phyloP scores from a whole-genome alignment of 495 filamentous ascomycete species.

The Hyaloscypha variabilis region DNA sequence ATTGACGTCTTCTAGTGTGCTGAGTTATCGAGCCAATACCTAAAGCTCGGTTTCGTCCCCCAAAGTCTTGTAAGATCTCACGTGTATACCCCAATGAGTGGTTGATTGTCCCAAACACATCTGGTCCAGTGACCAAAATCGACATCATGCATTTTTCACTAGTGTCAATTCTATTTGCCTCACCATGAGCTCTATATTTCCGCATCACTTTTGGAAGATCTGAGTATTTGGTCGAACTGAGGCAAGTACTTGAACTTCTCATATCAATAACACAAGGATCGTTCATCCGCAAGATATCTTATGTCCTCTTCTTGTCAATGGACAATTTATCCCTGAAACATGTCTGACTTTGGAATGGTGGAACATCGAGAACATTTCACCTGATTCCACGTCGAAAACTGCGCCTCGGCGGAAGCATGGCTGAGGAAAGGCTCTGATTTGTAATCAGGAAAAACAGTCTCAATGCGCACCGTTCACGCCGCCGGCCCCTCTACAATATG shows the following conservation, averaged over 20 bases:
- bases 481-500: not conserved
- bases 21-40: no score
- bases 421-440: not conserved
- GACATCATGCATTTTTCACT: not conserved
- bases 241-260: no score
- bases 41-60: no score
- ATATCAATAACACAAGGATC: not conserved
- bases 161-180: no score
- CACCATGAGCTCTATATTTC: not conserved
- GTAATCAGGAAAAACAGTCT: slow-evolving; percentile 2
- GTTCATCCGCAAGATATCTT: not conserved
- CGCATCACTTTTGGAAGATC: no score
- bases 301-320: not conserved
- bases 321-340: not conserved
- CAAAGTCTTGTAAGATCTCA: no score
- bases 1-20: no score
- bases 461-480: not conserved
- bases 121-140: not conserved
- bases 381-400: not conserved
- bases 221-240: not conserved
- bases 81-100: no score
- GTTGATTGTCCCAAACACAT: not conserved
- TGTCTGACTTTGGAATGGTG: not conserved
- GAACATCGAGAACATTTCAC: not conserved
- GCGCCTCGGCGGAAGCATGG: no score